These are phyloP conservation scores for Scedosporium dehoogii DNA, from an alignment of 2,329 filamentous ascomycete genomes.

Conservation along the genomic window DNA sequence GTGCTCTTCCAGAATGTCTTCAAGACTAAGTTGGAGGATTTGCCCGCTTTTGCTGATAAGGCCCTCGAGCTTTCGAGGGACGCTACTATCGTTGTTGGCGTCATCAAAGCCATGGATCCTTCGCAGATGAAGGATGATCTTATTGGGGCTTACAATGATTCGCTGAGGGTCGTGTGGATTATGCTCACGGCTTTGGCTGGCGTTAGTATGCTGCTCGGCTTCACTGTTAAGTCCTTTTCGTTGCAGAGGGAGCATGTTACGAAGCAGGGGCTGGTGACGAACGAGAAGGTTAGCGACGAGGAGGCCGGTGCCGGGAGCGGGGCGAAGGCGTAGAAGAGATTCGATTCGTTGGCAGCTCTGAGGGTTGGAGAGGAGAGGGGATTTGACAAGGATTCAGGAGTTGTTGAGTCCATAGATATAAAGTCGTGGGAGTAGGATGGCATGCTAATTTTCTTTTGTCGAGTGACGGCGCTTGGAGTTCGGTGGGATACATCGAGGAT, in stretches of 20 bases:
- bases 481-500: no score
- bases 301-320: background rate
- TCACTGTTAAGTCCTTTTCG: conserved; percentile 19
- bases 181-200: conserved; percentile 20
- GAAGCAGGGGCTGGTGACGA: conserved; percentile 15
- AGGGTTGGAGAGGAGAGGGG: no score
- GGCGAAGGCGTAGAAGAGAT: background rate
- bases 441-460: background rate
- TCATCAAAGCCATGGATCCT: conserved; percentile 43
- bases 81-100: conserved; percentile 46
- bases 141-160: conserved; percentile 22
- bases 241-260: conserved; percentile 22
- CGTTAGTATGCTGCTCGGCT: conserved; percentile 20
- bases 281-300: conserved; percentile 7
- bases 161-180: conserved; percentile 22
- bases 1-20: conserved; percentile 62
- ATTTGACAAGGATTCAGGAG: no score
- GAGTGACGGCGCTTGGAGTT: background rate
- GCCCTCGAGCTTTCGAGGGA: conserved; percentile 42
- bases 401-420: no score
- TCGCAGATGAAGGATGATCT: conserved; percentile 16
- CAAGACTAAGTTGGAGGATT: conserved; percentile 35
- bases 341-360: no score
- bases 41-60: conserved; percentile 31
- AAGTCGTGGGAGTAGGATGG: no score